phyloP scores from a whole-genome alignment of 306 rosid genomes.

The Inga laurina region DNA sequence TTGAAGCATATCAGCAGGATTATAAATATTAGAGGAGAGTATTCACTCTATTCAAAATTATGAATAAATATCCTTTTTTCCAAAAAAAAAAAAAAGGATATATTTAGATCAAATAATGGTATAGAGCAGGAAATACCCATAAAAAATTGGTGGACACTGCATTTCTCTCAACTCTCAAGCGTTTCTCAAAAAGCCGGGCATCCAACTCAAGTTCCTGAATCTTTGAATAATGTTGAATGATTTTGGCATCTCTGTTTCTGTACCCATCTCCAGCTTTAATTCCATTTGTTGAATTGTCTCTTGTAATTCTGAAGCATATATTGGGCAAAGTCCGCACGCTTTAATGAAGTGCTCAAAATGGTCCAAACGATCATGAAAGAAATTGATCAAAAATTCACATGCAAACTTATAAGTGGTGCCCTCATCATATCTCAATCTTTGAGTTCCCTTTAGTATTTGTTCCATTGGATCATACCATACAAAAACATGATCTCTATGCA shows the following conservation, averaged over 20 bases:
- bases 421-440: neutral
- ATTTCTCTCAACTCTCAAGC: too few relatives aligned
- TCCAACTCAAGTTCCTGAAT: neutral
- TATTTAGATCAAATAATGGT: too few relatives aligned
- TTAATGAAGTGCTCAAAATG: neutral
- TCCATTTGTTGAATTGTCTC: neutral
- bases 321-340: neutral
- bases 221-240: neutral
- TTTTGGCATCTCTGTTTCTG: neutral
- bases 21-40: too few relatives aligned
- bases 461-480: neutral
- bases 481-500: neutral
- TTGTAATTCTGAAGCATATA: neutral
- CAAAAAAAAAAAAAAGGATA: too few relatives aligned
- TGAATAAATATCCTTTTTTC: too few relatives aligned
- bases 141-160: too few relatives aligned
- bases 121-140: too few relatives aligned
- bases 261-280: neutral
- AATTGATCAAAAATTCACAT: neutral
- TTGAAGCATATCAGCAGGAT: too few relatives aligned
- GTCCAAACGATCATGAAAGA: accelerated
- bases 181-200: neutral
- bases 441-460: neutral
- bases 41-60: too few relatives aligned
- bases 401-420: neutral